Evolutionary conservation across 441 rosid genomes (phyloP).

Genomic region (Manihot esculenta): DNA sequence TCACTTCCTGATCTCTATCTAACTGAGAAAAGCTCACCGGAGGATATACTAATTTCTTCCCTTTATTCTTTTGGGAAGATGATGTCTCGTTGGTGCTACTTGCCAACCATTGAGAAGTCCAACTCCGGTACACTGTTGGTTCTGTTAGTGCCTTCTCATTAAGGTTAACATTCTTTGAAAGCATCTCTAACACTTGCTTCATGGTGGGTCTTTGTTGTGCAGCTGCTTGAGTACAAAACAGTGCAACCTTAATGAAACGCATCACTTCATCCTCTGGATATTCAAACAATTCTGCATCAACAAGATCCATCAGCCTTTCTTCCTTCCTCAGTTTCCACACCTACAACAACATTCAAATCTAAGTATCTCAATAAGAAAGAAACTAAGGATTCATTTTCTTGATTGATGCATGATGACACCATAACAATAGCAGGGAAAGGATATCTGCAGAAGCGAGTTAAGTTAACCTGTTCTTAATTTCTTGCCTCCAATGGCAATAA

Average conservation of each 20-base stretch:
- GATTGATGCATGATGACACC: neutral
- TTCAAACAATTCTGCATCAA: slow-evolving; percentile 61
- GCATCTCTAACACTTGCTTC: slow-evolving; percentile 92
- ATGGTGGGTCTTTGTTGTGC: slow-evolving; percentile 74
- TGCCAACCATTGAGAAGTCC: slow-evolving; percentile 17
- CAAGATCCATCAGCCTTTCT: slow-evolving; percentile 64
- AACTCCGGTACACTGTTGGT: slow-evolving; percentile 59
- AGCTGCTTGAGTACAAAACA: slow-evolving; percentile 83
- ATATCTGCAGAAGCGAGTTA: neutral
- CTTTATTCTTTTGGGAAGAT: slow-evolving; percentile 48
- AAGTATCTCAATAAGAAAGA: slow-evolving; percentile 5
- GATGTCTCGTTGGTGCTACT: slow-evolving; percentile 43
- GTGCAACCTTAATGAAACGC: slow-evolving; percentile 71
- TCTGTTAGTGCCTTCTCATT: slow-evolving; percentile 61
- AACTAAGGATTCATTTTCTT: neutral
- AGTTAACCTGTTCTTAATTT: neutral
- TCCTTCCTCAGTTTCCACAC: slow-evolving; percentile 83
- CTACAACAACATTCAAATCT: slow-evolving; percentile 43
- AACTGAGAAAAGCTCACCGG: slow-evolving; percentile 29
- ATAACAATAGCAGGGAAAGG: neutral
- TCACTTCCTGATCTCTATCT: slow-evolving; percentile 29
- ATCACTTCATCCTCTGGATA: slow-evolving; percentile 62
- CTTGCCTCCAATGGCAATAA: neutral
- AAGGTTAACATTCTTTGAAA: slow-evolving; percentile 62
- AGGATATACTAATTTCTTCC: slow-evolving; percentile 36